phyloP scores from a whole-genome alignment of 2,329 filamentous ascomycete species.

The Aspergillus sp. region DNA sequence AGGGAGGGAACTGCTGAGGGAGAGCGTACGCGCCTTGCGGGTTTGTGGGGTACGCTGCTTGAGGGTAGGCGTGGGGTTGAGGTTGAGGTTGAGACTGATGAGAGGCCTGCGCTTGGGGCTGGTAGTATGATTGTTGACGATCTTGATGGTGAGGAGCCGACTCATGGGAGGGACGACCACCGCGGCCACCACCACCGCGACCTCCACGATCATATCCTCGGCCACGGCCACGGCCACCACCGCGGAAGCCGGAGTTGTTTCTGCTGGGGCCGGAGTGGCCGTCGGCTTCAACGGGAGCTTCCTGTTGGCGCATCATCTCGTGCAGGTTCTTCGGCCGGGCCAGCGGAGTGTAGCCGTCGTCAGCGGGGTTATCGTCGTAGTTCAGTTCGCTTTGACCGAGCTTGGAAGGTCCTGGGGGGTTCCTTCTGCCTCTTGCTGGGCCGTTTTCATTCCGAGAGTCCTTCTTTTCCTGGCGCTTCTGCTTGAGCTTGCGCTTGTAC shows the following conservation, averaged over 20 bases:
- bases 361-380: constrained; percentile 65
- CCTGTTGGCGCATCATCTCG: constrained; percentile 48
- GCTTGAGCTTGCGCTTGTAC: constrained; percentile 70
- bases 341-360: constrained; percentile 67
- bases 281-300: constrained; percentile 39
- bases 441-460: constrained; percentile 48
- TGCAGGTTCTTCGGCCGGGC: constrained; percentile 66
- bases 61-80: constrained; percentile 10
- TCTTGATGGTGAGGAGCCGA: constrained; percentile 30
- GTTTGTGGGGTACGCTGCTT: constrained; percentile 15
- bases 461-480: constrained; percentile 62
- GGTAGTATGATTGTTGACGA: constrained; percentile 28
- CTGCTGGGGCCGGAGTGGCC: constrained; percentile 20
- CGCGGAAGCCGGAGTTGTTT: constrained; percentile 44
- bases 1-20: constrained; percentile 33
- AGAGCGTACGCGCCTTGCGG: constrained; percentile 29
- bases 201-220: constrained; percentile 43
- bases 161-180: constrained; percentile 36
- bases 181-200: constrained; percentile 41
- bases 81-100: constrained; percentile 20
- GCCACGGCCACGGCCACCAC: constrained; percentile 51
- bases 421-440: constrained; percentile 40
- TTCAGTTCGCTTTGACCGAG: constrained; percentile 53
- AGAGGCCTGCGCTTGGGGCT: constrained; percentile 11
- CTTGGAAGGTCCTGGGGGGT: constrained; percentile 41